A percentile compares a stretch with the other conserved stretches of the same genome.
Evolutionary conservation across 73 alveolate genomes (phyloP).

Genomic region (Blepharisma japonicum): DNA sequence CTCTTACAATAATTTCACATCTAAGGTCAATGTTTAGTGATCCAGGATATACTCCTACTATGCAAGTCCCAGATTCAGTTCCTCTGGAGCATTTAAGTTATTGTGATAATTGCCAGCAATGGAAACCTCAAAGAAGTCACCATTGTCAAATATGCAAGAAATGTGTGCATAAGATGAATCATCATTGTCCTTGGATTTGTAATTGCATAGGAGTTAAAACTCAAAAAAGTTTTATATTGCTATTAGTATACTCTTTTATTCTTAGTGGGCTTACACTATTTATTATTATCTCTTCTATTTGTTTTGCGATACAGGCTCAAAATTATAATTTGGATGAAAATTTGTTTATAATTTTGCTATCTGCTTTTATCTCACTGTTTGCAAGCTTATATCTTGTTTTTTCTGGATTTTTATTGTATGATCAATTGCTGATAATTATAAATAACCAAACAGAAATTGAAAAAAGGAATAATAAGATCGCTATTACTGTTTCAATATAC

Average conservation of each 20-base stretch:
- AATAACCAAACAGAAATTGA: slow-evolving; percentile 18
- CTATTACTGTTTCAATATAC: not conserved
- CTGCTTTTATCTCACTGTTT: too few species aligned
- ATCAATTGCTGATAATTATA: not conserved
- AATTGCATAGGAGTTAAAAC: slow-evolving; percentile 77
- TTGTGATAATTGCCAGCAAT: slow-evolving; percentile 17
- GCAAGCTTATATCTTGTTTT: not conserved
- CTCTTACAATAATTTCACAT: slow-evolving; percentile 1
- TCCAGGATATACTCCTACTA: slow-evolving; percentile 30
- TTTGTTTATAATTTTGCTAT: too few species aligned
- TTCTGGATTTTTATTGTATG: slow-evolving; percentile 7
- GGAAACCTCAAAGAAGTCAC: slow-evolving; percentile 55
- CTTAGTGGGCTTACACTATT: too few species aligned
- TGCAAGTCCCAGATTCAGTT: not conserved
- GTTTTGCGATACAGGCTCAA: too few species aligned
- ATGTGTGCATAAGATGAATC: slow-evolving; percentile 69
- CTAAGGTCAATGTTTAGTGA: slow-evolving; percentile 18
- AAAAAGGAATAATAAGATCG: not conserved
- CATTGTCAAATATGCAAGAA: slow-evolving; percentile 71
- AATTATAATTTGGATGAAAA: too few species aligned
- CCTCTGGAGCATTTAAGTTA: not conserved
- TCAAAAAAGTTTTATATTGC: slow-evolving; percentile 41
- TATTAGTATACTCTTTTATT: too few species aligned
- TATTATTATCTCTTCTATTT: too few species aligned
- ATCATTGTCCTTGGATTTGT: slow-evolving; percentile 77